Evolutionary conservation across 306 rosid species (phyloP), one percentile per base, ranked within the genome.

Genomic region (Lupinus albus): DNA sequence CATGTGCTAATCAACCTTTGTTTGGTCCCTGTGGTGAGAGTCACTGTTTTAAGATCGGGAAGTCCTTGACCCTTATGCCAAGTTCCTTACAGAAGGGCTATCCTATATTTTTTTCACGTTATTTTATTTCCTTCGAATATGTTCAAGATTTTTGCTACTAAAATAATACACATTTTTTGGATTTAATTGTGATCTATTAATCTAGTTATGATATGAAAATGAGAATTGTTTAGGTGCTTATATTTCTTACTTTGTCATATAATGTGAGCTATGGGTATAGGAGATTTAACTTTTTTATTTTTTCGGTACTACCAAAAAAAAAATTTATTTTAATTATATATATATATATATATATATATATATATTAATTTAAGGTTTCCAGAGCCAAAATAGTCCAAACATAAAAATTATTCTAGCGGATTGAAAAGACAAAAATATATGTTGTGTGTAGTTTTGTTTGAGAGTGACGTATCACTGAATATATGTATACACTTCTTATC

Each of bases 381-480:
- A 63, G 15, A 9, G 6, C 41, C 39, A 20, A 50, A 60, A 71
- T 47, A 60, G 68, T 47, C 52, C 12, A 59, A 60, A 59, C 18
- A 28, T 51, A 59, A 71, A 59, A 49, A 47, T 47, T 47, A 28
- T 12, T 30, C 5, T 18, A 61, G 32, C 11, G 5, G 51, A 21
- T 41, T 14, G 14, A 6, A 39, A 58, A 32, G 8, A 13, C n/a
- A 13, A n/a, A 32, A 39, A 21, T 6, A 42, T 20, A 2, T 6
- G 38, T 14, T 67, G 35, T 50, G 28, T 16, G 3, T 10, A 14
- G 21, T 11, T 32, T 13, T 49, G 63, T 75, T 58, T 7, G 36
- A 59, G 52, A 58, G 61, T 48, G 61, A 25, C 18, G 50, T 39
- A 67, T 61, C 70, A 76, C 70, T 68, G 75, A 69, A 68, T n/a